Evolutionary conservation across 2,329 filamentous ascomycete species (phyloP).

Genomic region (Didymella exigua): DNA sequence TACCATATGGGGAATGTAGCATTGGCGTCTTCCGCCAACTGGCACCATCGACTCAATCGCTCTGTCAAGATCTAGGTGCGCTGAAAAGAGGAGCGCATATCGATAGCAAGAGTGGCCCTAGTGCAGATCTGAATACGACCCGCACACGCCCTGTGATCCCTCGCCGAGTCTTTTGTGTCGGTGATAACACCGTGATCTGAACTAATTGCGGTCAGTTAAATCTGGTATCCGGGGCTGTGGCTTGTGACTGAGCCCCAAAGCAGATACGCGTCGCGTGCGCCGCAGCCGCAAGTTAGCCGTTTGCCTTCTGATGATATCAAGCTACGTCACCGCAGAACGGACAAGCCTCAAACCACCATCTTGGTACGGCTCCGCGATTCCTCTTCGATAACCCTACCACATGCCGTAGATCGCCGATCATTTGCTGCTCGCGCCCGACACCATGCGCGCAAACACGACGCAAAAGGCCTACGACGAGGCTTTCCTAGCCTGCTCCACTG

Average conservation of each 20-base stretch:
- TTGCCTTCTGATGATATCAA: too few relatives aligned
- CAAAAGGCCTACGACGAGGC: conserved; percentile 98
- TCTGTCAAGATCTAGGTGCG: not conserved
- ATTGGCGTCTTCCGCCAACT: conserved; percentile 17
- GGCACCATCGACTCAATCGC: conserved; percentile 2
- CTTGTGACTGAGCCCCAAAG: conserved; percentile 8
- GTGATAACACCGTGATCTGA: not conserved
- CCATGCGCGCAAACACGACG: conserved; percentile 68
- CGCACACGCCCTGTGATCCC: conserved; percentile 29
- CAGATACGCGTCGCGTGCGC: conserved; percentile 8
- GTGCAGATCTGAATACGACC: conserved; percentile 26
- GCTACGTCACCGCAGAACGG: conserved; percentile 44
- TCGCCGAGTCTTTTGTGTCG: conserved; percentile 3
- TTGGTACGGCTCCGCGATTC: conserved; percentile 15
- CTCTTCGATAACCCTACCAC: conserved; percentile 51
- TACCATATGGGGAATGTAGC: conserved; percentile 39
- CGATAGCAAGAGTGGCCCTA: conserved; percentile 34
- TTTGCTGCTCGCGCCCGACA: conserved; percentile 13
- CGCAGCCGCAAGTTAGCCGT: conserved; percentile 20
- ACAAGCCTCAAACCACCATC: conserved; percentile 27
- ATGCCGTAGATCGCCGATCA: conserved; percentile 12
- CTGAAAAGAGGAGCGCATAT: conserved; percentile 35
- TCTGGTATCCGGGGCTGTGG: conserved; percentile 4
- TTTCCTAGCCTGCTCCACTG: conserved; percentile 92
- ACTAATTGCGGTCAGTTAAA: not conserved